These are phyloP conservation scores for Aspergillus proliferans DNA, from an alignment of 2,329 filamentous ascomycete species.

Conservation along the genomic window DNA sequence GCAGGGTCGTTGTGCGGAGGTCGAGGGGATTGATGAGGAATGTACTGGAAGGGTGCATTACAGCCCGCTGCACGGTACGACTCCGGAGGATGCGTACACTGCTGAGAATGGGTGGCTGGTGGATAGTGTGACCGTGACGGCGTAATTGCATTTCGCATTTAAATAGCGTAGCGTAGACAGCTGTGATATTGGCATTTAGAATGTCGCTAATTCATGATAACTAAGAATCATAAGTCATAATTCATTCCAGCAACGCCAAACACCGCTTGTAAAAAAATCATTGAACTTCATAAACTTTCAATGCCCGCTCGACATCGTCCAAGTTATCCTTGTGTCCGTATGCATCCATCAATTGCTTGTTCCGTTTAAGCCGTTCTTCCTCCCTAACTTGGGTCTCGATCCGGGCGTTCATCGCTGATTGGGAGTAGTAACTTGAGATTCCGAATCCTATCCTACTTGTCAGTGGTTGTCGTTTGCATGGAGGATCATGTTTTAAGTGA, in stretches of 20 bases:
- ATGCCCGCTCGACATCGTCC: slow-evolving; percentile 39
- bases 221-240: neutral
- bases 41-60: slow-evolving; percentile 21
- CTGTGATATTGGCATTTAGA: neutral
- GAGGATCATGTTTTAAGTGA: neutral
- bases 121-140: slow-evolving; percentile 18
- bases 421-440: slow-evolving; percentile 8
- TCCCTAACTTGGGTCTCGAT: slow-evolving; percentile 13
- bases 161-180: neutral
- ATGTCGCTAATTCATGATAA: neutral
- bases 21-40: slow-evolving; percentile 5
- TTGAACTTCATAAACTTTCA: slow-evolving; percentile 39
- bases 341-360: slow-evolving; percentile 39
- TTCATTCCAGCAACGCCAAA: neutral
- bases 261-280: slow-evolving; percentile 11
- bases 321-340: slow-evolving; percentile 42
- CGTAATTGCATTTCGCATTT: slow-evolving; percentile 9
- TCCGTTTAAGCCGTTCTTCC: slow-evolving; percentile 30
- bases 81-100: slow-evolving; percentile 22
- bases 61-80: slow-evolving; percentile 24
- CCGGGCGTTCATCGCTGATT: slow-evolving; percentile 1
- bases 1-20: slow-evolving; percentile 15
- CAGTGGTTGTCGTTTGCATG: neutral
- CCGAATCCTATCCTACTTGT: slow-evolving; percentile 10
- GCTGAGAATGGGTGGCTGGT: slow-evolving; percentile 24